Evolutionary conservation across 2,329 filamentous ascomycete species (phyloP).

Genomic region (Penicillium crustosum): DNA sequence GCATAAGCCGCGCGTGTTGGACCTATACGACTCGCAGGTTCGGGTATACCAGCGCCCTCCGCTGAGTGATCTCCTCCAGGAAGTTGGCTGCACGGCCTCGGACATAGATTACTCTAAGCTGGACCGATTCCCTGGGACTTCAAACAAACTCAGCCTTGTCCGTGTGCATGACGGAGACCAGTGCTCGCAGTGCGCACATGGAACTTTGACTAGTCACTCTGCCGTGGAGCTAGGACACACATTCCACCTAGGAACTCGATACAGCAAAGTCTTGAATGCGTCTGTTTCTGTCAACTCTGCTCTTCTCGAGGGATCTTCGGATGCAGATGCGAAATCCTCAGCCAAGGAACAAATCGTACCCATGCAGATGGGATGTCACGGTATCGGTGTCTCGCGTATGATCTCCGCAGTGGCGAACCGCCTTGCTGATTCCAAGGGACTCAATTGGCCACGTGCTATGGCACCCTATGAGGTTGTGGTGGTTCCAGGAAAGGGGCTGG

Average conservation of each 20-base stretch:
- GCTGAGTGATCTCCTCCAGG: constrained; percentile 36
- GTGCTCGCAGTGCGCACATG: constrained; percentile 69
- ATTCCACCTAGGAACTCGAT: constrained; percentile 87
- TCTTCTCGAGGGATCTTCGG: constrained; percentile 16
- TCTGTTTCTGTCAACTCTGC: constrained; percentile 52
- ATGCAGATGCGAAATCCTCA: constrained; percentile 21
- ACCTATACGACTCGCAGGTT: constrained; percentile 44
- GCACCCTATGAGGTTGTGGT: constrained; percentile 79
- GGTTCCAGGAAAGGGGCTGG: constrained; percentile 54
- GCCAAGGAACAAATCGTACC: constrained; percentile 47
- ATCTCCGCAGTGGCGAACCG: constrained; percentile 82
- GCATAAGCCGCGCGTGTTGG: constrained; percentile 37
- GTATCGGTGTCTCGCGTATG: constrained; percentile 88
- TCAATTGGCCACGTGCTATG: constrained; percentile 85
- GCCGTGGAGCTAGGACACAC: constrained; percentile 93
- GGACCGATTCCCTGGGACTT: constrained; percentile 41
- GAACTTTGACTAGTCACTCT: constrained; percentile 63
- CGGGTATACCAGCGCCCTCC: constrained; percentile 42
- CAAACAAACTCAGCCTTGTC: constrained; percentile 60
- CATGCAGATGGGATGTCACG: constrained; percentile 94
- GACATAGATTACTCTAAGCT: constrained; percentile 39
- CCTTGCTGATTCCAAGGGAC: constrained; percentile 67
- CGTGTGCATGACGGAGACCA: constrained; percentile 65
- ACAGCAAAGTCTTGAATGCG: constrained; percentile 72
- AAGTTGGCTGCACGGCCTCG: constrained; percentile 26